Percentiles rank a stretch among this genome's conserved stretches.
Conservation (phyloP, 1,284 basidiomycete genomes). For the Heterobasidion irregulare region DNA sequence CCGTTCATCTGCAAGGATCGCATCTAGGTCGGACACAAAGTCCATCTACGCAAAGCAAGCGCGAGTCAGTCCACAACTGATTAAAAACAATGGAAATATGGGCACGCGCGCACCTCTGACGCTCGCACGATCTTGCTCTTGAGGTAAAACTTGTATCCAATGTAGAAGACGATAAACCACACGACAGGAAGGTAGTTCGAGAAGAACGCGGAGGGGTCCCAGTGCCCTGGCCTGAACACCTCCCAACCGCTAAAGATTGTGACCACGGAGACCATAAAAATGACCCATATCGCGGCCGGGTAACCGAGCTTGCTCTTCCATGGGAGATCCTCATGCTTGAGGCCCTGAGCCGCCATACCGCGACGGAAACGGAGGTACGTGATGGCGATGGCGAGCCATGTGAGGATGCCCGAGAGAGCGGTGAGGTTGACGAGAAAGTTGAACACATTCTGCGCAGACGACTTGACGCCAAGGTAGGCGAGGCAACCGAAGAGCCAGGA, state of each 20-base stretch:
- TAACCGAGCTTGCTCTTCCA: slow-evolving; percentile 32
- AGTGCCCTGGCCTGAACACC: slow-evolving; percentile 66
- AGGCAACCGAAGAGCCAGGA: slow-evolving; percentile 66
- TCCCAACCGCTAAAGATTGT: slow-evolving; percentile 63
- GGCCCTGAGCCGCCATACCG: slow-evolving; percentile 71
- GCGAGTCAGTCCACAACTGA: neutral
- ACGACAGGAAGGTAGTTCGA: slow-evolving; percentile 70
- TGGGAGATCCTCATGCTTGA: slow-evolving; percentile 59
- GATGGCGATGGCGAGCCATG: slow-evolving; percentile 79
- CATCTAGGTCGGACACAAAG: slow-evolving; percentile 61
- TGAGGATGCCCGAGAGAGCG: slow-evolving; percentile 54
- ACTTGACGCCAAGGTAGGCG: slow-evolving; percentile 58
- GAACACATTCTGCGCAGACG: slow-evolving; percentile 40
- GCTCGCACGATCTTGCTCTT: slow-evolving; percentile 36
- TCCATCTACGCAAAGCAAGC: slow-evolving; percentile 44
- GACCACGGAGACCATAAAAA: slow-evolving; percentile 48
- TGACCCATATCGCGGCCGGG: slow-evolving; percentile 63
- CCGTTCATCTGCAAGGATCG: slow-evolving; percentile 53
- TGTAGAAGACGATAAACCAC: slow-evolving; percentile 73
- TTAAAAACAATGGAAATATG: neutral
- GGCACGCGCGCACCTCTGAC: slow-evolving; percentile 24
- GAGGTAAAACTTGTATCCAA: slow-evolving; percentile 46
- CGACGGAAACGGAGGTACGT: slow-evolving; percentile 77
- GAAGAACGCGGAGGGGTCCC: slow-evolving; percentile 56
- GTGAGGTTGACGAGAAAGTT: slow-evolving; percentile 72